A percentile compares a stretch with the other conserved stretches of the same genome.
phyloP scores from a whole-genome alignment of 805 yeast species.

The Osmozyma mogii region DNA sequence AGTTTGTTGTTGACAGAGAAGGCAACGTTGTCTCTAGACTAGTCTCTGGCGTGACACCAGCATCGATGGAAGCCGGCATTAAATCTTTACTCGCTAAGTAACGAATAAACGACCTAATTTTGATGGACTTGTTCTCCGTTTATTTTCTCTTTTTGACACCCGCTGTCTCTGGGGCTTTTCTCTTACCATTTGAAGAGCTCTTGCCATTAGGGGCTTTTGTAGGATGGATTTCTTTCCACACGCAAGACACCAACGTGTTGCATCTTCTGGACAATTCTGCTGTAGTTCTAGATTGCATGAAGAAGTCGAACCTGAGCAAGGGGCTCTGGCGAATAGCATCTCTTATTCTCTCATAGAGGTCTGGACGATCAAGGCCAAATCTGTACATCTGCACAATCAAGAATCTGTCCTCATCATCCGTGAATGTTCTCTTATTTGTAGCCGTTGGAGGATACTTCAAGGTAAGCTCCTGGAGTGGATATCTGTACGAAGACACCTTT shows the following conservation, averaged over 20 bases:
- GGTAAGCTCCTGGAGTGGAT: constrained; percentile 73
- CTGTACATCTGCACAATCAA: constrained; percentile 71
- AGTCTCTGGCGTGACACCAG: constrained; percentile 66
- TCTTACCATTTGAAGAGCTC: background rate
- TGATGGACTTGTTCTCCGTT: too few relatives aligned
- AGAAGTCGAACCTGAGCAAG: constrained; percentile 80
- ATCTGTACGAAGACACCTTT: constrained; percentile 60
- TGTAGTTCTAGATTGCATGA: constrained; percentile 70
- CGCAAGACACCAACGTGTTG: constrained; percentile 63
- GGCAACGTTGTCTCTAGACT: constrained; percentile 57
- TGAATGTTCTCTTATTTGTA: constrained; percentile 53
- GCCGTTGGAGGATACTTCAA: constrained; percentile 69
- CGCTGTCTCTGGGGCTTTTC: background rate
- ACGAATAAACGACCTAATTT: too few relatives aligned
- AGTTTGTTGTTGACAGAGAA: constrained; percentile 50
- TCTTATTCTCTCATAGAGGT: constrained; percentile 70
- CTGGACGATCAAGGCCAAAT: constrained; percentile 73
- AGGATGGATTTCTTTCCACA: constrained; percentile 52
- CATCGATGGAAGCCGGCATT: constrained; percentile 14
- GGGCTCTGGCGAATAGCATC: constrained; percentile 69
- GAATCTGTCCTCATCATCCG: constrained; percentile 88
- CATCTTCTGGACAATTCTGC: constrained; percentile 78
- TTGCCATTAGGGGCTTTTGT: constrained; percentile 2
- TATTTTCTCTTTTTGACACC: background rate
- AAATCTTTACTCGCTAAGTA: constrained; percentile 15